Conservation (phyloP, 2,329 filamentous ascomycete species). For the Botryotinia calthae region DNA sequence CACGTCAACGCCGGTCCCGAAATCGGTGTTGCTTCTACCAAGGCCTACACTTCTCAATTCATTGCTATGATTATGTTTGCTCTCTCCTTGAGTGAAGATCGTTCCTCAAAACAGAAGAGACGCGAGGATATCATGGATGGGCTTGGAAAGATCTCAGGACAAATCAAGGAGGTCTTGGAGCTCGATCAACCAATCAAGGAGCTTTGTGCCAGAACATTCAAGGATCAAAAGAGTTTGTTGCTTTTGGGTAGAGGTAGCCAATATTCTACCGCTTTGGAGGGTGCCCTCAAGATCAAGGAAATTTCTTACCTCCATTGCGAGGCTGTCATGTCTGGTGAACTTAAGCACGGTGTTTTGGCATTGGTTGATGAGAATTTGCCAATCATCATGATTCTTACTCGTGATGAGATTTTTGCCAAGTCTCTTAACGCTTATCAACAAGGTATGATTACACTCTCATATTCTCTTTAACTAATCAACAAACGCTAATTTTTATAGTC, state of each 20-base stretch:
- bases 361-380: slow-evolving; percentile 97
- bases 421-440: slow-evolving; percentile 99
- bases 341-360: slow-evolving; percentile 97
- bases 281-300: slow-evolving; percentile 99
- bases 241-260: slow-evolving; percentile 93
- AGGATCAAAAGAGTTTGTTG: slow-evolving; percentile 94
- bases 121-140: slow-evolving; percentile 96
- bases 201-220: slow-evolving; percentile 87
- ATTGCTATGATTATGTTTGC: slow-evolving; percentile 99
- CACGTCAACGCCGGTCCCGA: slow-evolving; percentile 99
- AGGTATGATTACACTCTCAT: slow-evolving; percentile 50
- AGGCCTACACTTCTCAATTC: slow-evolving; percentile 99
- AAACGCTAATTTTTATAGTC: slow-evolving; percentile 53
- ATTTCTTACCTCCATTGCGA: slow-evolving; percentile 99
- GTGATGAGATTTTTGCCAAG: slow-evolving; percentile 94
- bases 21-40: slow-evolving; percentile 98
- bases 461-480: not conserved
- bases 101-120: slow-evolving; percentile 87
- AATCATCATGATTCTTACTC: slow-evolving; percentile 99
- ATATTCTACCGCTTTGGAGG: slow-evolving; percentile 95
- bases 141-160: slow-evolving; percentile 78
- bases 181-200: slow-evolving; percentile 93
- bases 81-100: slow-evolving; percentile 91
- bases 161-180: slow-evolving; percentile 89
- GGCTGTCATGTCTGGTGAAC: slow-evolving; percentile 98